Evolutionary conservation across 768 basidiomycete genomes (phyloP), one percentile per base, ranked within the genome.

Genomic region (Lactifluus hygrophoroides): DNA sequence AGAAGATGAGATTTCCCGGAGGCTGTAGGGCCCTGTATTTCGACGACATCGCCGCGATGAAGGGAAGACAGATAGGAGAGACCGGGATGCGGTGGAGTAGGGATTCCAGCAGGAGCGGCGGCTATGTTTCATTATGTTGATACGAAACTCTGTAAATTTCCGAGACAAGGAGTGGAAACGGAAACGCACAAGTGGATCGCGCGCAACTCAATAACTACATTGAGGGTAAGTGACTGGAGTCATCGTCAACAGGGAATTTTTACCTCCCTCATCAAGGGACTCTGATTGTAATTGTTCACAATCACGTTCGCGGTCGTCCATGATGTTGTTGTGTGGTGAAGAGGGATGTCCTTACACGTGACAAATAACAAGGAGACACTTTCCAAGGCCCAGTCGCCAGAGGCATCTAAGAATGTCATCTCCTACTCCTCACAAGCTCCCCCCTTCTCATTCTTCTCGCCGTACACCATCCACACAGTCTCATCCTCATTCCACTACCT

Each of bases 1-100:
- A 90, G 70, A n/a, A 94, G 72, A 62, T 86, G 85, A 2, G 87
- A 85, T 72, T 93, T 94, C 28, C 88, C 90, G 6, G 85, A 82
- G 27, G 76, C 78, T 4, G 89, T 74, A 2, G 83, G 79, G 2
- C 90, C 90, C 70, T 90, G 85, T 21, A 94, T 75, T 70, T 89
- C 85, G 62, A 92, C 71, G 40, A 88, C 76, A 68, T 90, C 84
- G 35, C 85, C 85, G 46, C 75, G 72, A 45, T 69, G 61, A 34
- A 82, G 65, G 27, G 75, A 68, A 27, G 73, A 66, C 62, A 67
- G 54, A 44, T 48, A 46, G 6, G 42, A 50, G 23, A 45, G 47
- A 16, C 63, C 56, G 43, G 65, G 19, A 28, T 44, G 57, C 27
- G 62, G 56, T n/a, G 51, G 51, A 13, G 60, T 44, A 14, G 57